Base-by-base conservation (phyloP, 2,329 filamentous ascomycete genomes). In the Reticulascus tulasneorum region DNA sequence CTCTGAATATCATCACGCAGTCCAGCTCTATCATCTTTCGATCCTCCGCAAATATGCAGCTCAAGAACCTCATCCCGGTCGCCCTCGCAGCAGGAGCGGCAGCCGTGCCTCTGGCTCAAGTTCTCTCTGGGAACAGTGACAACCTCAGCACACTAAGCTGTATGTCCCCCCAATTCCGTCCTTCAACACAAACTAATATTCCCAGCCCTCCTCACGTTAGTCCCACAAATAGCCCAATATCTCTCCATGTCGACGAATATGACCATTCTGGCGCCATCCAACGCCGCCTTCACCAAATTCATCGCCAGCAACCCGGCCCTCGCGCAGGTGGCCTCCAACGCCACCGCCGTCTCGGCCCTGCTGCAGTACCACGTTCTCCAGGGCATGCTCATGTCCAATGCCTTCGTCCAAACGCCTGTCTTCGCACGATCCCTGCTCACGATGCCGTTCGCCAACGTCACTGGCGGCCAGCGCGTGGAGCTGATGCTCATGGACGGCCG, bases 341-440 rank as follows among this genome's bases (percentile, higher is more conserved):
- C 64, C 35, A 49, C 73, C 13, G 61, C 74, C 9, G 59, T 66
- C 6, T 53, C 64, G 19, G 54, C 58, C 22, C 66, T 83, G 21
- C 67, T 84, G 4, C 59, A 69, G 33, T 84, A 84, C 57, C 79
- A 84, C 58, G 68, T 83, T 37, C 61, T 83, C 26, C 62, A 68
- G 35, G 71, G 68, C 35, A 68, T 66, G n/a, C 64, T 79, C 13
- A 53, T 50, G 9, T 46, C 56, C 10, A 34, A 37, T 8, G 51
- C 38, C 18, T 47, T 55, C 13, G 52, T 47, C 6, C 38, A 56
- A 7, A 40, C 49, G 13, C 58, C 58, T 15, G 35, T 41, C 8
- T 60, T 55, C 40, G 46, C 43, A 17, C 50, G 52, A 35, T 53
- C 50, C 7, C 42, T 56, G 12, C 38, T 58, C 6, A 48, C 58